Conservation (phyloP, 805 yeast species). For the Monosporozyma aquatica region DNA sequence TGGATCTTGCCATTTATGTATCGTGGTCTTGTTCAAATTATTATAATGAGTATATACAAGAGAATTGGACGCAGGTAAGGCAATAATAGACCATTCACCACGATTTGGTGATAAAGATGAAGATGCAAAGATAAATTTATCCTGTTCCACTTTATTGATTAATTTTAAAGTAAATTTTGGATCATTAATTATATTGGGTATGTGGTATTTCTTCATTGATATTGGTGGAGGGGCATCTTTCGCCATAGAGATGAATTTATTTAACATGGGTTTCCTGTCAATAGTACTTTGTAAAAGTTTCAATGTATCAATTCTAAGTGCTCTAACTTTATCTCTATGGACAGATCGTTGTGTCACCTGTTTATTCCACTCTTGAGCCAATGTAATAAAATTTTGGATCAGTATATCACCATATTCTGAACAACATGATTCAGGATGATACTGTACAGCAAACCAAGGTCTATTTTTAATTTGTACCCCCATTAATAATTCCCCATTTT, state of each 20-base stretch:
- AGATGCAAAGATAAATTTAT: conserved; percentile 55
- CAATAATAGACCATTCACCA: conserved; percentile 83
- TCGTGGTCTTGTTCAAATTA: conserved; percentile 30
- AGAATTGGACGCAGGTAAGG: conserved; percentile 43
- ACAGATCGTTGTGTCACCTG: background rate
- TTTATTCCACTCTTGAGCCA: conserved; percentile 21
- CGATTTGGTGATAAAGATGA: conserved; percentile 37
- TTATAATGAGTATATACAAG: conserved; percentile 55
- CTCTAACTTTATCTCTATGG: background rate
- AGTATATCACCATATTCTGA: conserved; percentile 57
- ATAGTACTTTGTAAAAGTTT: conserved; percentile 14
- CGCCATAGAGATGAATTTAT: too few species aligned
- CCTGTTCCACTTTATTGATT: conserved; percentile 37
- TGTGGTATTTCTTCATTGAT: background rate
- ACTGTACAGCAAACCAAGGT: conserved; percentile 91
- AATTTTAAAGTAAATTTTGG: conserved; percentile 36
- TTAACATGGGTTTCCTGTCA: conserved; percentile 20
- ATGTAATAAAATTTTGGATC: conserved; percentile 44
- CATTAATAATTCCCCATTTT: conserved; percentile 51
- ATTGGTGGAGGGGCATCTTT: too few species aligned
- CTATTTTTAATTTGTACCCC: conserved; percentile 52
- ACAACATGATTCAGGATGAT: conserved; percentile 93
- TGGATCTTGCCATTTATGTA: conserved; percentile 25
- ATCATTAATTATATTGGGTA: conserved; percentile 7
- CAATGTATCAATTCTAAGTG: background rate